Evolutionary conservation across 2,329 filamentous ascomycete species (phyloP).

Genomic region (Colletotrichum cordylinicola): DNA sequence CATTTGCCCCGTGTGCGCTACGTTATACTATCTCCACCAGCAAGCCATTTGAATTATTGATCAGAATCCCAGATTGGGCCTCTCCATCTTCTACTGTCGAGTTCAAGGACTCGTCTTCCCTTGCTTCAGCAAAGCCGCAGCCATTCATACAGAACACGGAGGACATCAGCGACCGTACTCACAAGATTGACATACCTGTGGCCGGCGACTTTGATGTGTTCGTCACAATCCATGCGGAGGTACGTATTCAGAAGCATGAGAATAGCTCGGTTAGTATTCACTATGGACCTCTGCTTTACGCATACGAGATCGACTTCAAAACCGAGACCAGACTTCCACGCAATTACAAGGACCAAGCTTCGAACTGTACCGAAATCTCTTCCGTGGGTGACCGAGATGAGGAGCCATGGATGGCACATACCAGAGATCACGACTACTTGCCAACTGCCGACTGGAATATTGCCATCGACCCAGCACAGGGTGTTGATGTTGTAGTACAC

Average conservation of each 20-base stretch:
- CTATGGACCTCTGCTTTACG: slow-evolving; percentile 48
- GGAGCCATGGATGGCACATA: slow-evolving; percentile 24
- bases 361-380: slow-evolving; percentile 30
- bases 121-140: neutral
- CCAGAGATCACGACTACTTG: slow-evolving; percentile 35
- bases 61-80: slow-evolving; percentile 28
- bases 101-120: neutral
- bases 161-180: neutral
- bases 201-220: slow-evolving; percentile 18
- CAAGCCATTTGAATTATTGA: slow-evolving; percentile 26
- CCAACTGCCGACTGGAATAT: slow-evolving; percentile 38
- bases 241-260: slow-evolving; percentile 26
- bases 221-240: slow-evolving; percentile 14
- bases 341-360: slow-evolving; percentile 18
- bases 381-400: slow-evolving; percentile 10
- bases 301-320: slow-evolving; percentile 39
- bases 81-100: neutral
- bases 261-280: slow-evolving; percentile 47
- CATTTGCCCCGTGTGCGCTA: slow-evolving; percentile 28
- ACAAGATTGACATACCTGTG: neutral
- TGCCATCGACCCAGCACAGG: slow-evolving; percentile 27
- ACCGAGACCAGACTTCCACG: neutral
- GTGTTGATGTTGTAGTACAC: neutral
- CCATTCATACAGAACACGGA: neutral
- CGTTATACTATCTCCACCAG: slow-evolving; percentile 29